Evolutionary conservation across 179 eudicot species (phyloP).

Genomic region (Spinacia oleracea): DNA sequence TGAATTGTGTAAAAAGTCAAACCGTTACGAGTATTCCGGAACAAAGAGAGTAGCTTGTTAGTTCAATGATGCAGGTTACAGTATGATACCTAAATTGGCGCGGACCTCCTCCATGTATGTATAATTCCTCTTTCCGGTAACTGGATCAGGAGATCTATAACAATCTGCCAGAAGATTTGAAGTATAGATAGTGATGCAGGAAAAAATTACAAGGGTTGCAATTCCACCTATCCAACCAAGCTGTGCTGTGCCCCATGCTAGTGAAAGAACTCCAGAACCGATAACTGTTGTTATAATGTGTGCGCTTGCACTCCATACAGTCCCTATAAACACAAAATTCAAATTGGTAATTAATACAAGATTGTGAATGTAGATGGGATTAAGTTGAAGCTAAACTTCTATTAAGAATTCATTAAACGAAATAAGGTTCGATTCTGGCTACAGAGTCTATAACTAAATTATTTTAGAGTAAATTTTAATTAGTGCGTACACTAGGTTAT

Average conservation of each 20-base stretch:
- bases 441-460: too few relatives aligned
- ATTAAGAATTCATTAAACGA: too few relatives aligned
- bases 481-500: too few relatives aligned
- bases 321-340: slow-evolving; percentile 36
- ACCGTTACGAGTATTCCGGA: too few relatives aligned
- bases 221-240: slow-evolving; percentile 71
- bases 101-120: slow-evolving; percentile 63
- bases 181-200: slow-evolving; percentile 59
- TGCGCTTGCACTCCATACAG: slow-evolving; percentile 60
- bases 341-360: background rate
- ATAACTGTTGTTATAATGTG: slow-evolving; percentile 68
- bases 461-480: too few relatives aligned
- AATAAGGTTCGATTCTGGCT: too few relatives aligned
- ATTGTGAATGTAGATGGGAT: too few relatives aligned
- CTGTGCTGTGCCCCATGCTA: slow-evolving; percentile 76
- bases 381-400: too few relatives aligned
- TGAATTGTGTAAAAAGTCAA: too few relatives aligned
- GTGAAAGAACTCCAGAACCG: slow-evolving; percentile 67
- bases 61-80: too few relatives aligned
- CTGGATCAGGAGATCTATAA: slow-evolving; percentile 55
- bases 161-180: slow-evolving; percentile 69
- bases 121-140: slow-evolving; percentile 59
- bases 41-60: too few relatives aligned
- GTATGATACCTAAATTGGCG: slow-evolving; percentile 44
- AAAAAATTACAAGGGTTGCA: slow-evolving; percentile 48